Percentiles rank a stretch among this genome's conserved stretches.
phyloP scores from a whole-genome alignment of 768 basidiomycete species.

The Lactarius pseudohatsudake region DNA sequence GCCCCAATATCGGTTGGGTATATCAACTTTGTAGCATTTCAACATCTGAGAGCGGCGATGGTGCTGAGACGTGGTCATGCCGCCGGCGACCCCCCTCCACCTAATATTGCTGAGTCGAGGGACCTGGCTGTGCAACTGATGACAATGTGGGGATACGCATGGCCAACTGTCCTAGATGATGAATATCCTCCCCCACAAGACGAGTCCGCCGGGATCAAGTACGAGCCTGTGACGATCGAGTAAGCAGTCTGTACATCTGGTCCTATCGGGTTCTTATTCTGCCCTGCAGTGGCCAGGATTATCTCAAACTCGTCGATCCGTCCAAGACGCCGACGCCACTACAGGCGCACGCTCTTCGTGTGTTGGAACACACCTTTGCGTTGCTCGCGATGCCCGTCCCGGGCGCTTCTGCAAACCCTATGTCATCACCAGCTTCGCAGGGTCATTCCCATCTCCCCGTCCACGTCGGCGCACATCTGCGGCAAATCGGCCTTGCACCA shows the following conservation, averaged over 20 bases:
- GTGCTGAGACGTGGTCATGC: slow-evolving; percentile 30
- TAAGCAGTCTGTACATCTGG: slow-evolving; percentile 2
- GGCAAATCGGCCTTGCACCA: slow-evolving; percentile 28
- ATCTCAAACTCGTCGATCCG: slow-evolving; percentile 25
- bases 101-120: slow-evolving; percentile 29
- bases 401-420: slow-evolving; percentile 4
- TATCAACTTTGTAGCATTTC: slow-evolving; percentile 21
- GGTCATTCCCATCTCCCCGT: slow-evolving; percentile 19
- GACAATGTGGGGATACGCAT: slow-evolving; percentile 40
- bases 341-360: slow-evolving; percentile 27
- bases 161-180: slow-evolving; percentile 46
- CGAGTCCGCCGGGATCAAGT: slow-evolving; percentile 26
- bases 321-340: slow-evolving; percentile 25
- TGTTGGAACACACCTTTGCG: slow-evolving; percentile 28
- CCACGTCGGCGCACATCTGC: slow-evolving; percentile 25
- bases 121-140: slow-evolving; percentile 34
- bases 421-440: slow-evolving; percentile 4
- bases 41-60: slow-evolving; percentile 14
- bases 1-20: slow-evolving; percentile 24
- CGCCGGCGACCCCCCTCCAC: slow-evolving; percentile 31
- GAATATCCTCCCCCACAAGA: slow-evolving; percentile 27
- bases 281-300: slow-evolving; percentile 25
- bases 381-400: slow-evolving; percentile 22
- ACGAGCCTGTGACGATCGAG: slow-evolving; percentile 25
- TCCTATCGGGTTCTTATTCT: neutral